Evolutionary conservation across 768 basidiomycete species (phyloP), one percentile per base, ranked within the genome.

Genomic region (Tulasnella sp.): DNA sequence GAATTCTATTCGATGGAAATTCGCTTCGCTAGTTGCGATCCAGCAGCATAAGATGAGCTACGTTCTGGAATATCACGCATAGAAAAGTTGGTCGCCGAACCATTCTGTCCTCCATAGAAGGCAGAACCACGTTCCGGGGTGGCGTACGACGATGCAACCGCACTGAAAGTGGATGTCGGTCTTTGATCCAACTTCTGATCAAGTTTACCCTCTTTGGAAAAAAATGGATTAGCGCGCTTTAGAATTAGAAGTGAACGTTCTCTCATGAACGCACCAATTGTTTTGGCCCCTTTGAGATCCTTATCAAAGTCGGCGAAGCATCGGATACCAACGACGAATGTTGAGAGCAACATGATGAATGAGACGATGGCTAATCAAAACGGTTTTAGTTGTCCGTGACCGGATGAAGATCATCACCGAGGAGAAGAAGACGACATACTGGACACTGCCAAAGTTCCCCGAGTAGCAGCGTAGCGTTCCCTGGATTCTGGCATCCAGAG

Each of bases 1-100:
- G n/a, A n/a, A n/a, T n/a, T n/a, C n/a, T 61, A 88, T 63, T 89
- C 85, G 56, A 89, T 88, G 25, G 83, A 86, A 64, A 87, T 77
- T 54, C 85, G 74, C 55, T 70, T 75, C 31, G 68, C 71, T 39
- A 84, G 62, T 3, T 73, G 70, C 33, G 67, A 61, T n/a, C 81
- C 81, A 41, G 68, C 72, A 29, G 63, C 54, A 59, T 78, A 77
- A 4, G 45, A 53, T 19, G 69, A 67, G 19, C 8, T 12, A 7
- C 49, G 40, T 40, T 51, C 37, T n/a, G n/a, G n/a, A n/a, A n/a
- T n/a, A n/a, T n/a, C n/a, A n/a, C n/a, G n/a, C n/a, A n/a, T n/a
- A n/a, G n/a, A n/a, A n/a, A n/a, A 45, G 42, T 34, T 56, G 71
- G 67, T 48, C 66, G 69, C 59, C 75, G 68, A 32, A 58, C 61